Conservation (phyloP, 2,329 filamentous ascomycete species). For the Alternaria arborescens region DNA sequence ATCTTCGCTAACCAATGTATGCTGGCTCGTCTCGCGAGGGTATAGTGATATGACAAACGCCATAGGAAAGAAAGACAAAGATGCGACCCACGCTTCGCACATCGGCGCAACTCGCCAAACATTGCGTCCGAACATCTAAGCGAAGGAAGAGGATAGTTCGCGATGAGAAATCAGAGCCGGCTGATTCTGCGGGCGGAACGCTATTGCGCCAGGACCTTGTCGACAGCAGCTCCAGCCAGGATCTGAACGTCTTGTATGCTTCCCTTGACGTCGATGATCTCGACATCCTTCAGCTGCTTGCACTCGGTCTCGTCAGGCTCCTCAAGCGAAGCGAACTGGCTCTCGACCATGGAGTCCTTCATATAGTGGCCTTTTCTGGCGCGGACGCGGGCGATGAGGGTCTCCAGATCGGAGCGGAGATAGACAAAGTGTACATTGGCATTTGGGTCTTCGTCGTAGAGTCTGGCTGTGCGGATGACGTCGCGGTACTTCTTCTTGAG, state of each 20-base stretch:
- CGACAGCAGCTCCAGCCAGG: conserved; percentile 52
- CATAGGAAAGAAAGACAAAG: neutral
- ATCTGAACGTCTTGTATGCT: conserved; percentile 51
- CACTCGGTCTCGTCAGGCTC: conserved; percentile 74
- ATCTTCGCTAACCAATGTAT: neutral
- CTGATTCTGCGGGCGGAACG: neutral
- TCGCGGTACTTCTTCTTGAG: conserved; percentile 98
- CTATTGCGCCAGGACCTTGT: conserved; percentile 37
- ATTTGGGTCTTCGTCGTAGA: conserved; percentile 56
- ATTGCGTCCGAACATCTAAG: neutral
- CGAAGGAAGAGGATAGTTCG: neutral
- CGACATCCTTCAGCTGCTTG: conserved; percentile 54
- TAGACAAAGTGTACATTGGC: conserved; percentile 85
- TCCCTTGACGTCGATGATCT: conserved; percentile 58
- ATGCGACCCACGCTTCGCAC: neutral
- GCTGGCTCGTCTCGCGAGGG: conserved; percentile 2
- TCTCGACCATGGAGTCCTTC: conserved; percentile 93
- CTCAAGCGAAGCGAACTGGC: conserved; percentile 89
- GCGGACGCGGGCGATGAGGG: conserved; percentile 78
- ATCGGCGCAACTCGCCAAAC: neutral
- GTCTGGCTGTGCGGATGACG: conserved; percentile 59
- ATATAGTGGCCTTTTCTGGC: conserved; percentile 88
- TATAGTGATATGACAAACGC: conserved; percentile 7
- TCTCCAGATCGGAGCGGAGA: conserved; percentile 77
- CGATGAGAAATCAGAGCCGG: conserved; percentile 6